Evolutionary conservation across 1,284 basidiomycete species (phyloP), one percentile per base, ranked within the genome.

Genomic region (Rhizopogon parksii): DNA sequence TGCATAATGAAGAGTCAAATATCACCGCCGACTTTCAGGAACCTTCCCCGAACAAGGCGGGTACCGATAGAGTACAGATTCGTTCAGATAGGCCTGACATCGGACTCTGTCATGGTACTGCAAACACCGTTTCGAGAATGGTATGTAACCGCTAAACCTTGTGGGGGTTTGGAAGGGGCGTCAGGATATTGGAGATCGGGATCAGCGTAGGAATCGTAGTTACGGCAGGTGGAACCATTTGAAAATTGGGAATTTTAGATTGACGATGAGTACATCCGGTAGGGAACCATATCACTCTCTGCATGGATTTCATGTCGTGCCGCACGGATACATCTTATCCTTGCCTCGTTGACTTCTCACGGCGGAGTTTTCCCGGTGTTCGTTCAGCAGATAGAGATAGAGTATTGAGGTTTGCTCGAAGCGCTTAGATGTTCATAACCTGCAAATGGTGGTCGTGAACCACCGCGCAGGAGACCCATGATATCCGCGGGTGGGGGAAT

Each of bases 31-130:
- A 43, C 42, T 43, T 43, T 43, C 30, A 43, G 42, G 42, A 4
- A 43, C 42, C 12, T 43, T 43, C 27, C 15, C 40, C 40, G 40
- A 43, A 43, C 30, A 43, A 43, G 40, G 40, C 40, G 40, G 42
- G 42, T 32, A 27, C 27, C 27, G 42, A 43, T 43, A 43, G 12
- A 43, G 42, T 43, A 43, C 12, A 43, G 42, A 43, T 43, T 32
- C 9, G 3, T 8, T 43, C 17, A 43, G 40, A 43, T 43, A 19
- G 27, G 27, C 8, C 2, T 9, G 6, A 4, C 3, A 8, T 11
- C n/a, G n/a, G n/a, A n/a, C n/a, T n/a, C 5, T 1, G 15, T 19
- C 15, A 30, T 19, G 6, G 40, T 32, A 43, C 30, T 8, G 15
- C 7, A 43, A 7, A 3, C 3, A 4, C 40, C 14, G 9, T 17